Conservation (phyloP, 2,329 filamentous ascomycete genomes). For the Diplocarpon rosae region DNA sequence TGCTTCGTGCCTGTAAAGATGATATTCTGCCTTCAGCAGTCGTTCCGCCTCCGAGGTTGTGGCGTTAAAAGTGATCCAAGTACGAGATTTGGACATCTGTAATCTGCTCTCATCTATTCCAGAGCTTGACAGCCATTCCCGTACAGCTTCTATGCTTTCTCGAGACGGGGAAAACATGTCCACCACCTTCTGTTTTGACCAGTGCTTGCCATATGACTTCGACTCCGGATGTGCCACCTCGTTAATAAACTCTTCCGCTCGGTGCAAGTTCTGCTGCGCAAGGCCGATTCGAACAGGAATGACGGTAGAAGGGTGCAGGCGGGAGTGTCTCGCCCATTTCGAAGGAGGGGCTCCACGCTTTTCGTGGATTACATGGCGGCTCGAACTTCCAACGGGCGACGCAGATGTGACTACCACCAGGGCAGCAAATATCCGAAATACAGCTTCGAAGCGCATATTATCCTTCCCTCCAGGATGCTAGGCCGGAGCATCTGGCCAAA, state of each 20-base stretch:
- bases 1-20: constrained; percentile 41
- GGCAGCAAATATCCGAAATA: constrained; percentile 20
- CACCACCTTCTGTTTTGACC: constrained; percentile 33
- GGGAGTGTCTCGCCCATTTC: constrained; percentile 16
- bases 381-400: constrained; percentile 15
- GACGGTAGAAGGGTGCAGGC: constrained; percentile 14
- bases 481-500: constrained; percentile 15
- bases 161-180: constrained; percentile 32
- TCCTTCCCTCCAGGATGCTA: constrained; percentile 15
- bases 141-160: constrained; percentile 39
- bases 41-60: constrained; percentile 33
- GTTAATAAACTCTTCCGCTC: constrained; percentile 33
- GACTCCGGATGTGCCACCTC: constrained; percentile 36
- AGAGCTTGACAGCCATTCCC: constrained; percentile 40
- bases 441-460: constrained; percentile 16
- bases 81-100: constrained; percentile 30
- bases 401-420: constrained; percentile 21
- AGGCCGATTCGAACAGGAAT: constrained; percentile 31
- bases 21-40: constrained; percentile 41
- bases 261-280: constrained; percentile 35
- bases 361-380: constrained; percentile 22
- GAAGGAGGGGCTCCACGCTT: constrained; percentile 14
- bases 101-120: constrained; percentile 40
- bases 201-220: constrained; percentile 36
- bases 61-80: constrained; percentile 27